A percentile compares a stretch with the other conserved stretches of the same genome.
phyloP scores from a whole-genome alignment of 108 stramenopile genomes.

The Cyclotella cryptica region DNA sequence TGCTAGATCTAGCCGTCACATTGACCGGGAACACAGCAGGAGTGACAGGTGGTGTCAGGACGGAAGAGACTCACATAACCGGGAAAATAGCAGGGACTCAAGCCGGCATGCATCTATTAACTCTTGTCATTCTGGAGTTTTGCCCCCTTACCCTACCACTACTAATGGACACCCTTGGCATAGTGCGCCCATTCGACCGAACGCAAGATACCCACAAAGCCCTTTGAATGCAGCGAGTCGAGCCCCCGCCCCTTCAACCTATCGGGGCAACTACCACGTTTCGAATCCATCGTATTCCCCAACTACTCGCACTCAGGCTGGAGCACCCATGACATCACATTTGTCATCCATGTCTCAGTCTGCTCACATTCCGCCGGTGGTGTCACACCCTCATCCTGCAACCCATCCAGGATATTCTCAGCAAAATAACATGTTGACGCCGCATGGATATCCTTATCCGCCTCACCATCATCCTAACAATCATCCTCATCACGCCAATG shows the following conservation, averaged over 20 bases:
- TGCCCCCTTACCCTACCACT: neutral
- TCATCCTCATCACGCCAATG: conserved; percentile 4
- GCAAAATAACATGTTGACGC: neutral
- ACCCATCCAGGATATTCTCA: neutral
- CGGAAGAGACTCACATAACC: neutral
- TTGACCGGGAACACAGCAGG: neutral
- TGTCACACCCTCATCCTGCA: neutral
- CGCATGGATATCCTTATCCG: conserved; percentile 15
- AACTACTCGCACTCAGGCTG: neutral
- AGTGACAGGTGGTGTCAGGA: conserved; percentile 11
- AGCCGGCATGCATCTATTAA: neutral
- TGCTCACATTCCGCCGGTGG: neutral
- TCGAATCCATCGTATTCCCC: neutral
- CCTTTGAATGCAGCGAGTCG: conserved; percentile 5
- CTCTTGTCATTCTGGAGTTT: neutral
- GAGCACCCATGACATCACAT: neutral
- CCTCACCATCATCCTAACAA: neutral
- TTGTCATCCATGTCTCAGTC: neutral
- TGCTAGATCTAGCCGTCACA: neutral
- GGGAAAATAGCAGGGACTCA: neutral
- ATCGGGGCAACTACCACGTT: neutral
- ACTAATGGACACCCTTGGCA: conserved; percentile 1
- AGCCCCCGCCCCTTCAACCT: neutral
- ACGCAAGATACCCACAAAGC: conserved; percentile 26
- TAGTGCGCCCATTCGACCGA: conserved; percentile 8